Base-by-base conservation (phyloP, 805 yeast species). In the Kodamaea jinghongensis region DNA sequence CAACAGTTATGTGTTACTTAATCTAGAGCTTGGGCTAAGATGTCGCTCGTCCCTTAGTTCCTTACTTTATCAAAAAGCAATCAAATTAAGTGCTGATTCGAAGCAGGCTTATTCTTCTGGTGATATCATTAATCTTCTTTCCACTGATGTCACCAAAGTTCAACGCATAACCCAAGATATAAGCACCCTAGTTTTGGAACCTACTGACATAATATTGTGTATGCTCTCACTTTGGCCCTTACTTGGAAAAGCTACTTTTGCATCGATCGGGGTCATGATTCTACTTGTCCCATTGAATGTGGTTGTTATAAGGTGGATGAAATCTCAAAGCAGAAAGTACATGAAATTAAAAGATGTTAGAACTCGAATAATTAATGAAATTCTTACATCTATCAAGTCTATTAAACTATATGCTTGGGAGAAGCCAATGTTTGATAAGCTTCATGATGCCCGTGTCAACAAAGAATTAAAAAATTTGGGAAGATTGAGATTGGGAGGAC, bases 1-100 rank as follows among this genome's bases (percentile, higher is more conserved):
- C 47, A 91, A 86, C 57, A 86, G 84, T 58, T 85, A 81, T 54
- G 77, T 80, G 46, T 67, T 79, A 34, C 65, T 65, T 25, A 75
- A 79, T 25, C 40, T 53, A 14, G 79, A 78, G 47, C 75, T 84
- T 3, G 86, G 86, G 10, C 68, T 85, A 59, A 40, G 41, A 9
- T 33, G 39, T 28, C 42, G 80, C 50, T 38, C 57, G 1, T 50
- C 60, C 8, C 44, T 57, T 34, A 49, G 54, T 9, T 49, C 61
- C 4, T 39, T 56, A 17, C 43, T 57, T 13, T 57, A 47, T 45
- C 50, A 51, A 23, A 56, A 57, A 31, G 42, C 52, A 2, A 40
- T 57, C 27, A 43, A 37, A n/a, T 38, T 57, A 4, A 51, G 58
- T 3, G 41, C 79, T 6, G 81, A 50, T 12, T 39, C 60, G 1